phyloP scores from a whole-genome alignment of 1,284 basidiomycete species.

The Cutaneotrichosporon cyanovorans region DNA sequence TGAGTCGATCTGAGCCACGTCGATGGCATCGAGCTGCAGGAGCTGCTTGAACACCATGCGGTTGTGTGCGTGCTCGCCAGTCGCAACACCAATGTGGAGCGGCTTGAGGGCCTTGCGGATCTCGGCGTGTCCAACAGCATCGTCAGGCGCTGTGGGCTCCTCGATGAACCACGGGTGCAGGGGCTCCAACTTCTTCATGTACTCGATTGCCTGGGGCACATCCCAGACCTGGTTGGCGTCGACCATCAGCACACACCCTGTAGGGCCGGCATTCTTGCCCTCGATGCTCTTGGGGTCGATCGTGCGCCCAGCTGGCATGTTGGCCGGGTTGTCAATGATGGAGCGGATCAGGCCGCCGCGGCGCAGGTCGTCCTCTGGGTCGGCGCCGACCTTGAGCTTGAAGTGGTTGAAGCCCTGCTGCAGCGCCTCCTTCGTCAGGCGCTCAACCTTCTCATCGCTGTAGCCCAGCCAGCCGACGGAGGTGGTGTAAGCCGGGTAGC shows the following conservation, averaged over 20 bases:
- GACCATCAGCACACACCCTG: conserved; percentile 90
- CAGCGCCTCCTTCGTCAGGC: conserved; percentile 77
- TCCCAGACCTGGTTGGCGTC: conserved; percentile 97
- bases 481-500: conserved; percentile 92
- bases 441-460: conserved; percentile 80
- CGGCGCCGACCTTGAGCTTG: conserved; percentile 93
- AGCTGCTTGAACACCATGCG: conserved; percentile 97
- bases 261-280: conserved; percentile 90
- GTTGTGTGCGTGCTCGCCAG: conserved; percentile 93
- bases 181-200: conserved; percentile 69
- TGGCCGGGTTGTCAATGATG: conserved; percentile 79
- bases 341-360: conserved; percentile 80
- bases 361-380: conserved; percentile 71
- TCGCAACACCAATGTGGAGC: conserved; percentile 83
- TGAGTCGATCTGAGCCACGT: conserved; percentile 93
- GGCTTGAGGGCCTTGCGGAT: conserved; percentile 59
- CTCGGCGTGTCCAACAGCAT: conserved; percentile 55
- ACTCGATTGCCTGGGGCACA: conserved; percentile 83
- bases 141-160: conserved; percentile 88
- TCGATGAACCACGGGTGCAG: conserved; percentile 98
- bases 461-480: conserved; percentile 90
- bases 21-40: conserved; percentile 84
- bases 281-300: conserved; percentile 60
- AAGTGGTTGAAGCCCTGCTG: conserved; percentile 86
- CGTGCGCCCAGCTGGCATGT: conserved; percentile 45